phyloP scores from a whole-genome alignment of 164 flowering plant species.

The Paratinospora sagittata region DNA sequence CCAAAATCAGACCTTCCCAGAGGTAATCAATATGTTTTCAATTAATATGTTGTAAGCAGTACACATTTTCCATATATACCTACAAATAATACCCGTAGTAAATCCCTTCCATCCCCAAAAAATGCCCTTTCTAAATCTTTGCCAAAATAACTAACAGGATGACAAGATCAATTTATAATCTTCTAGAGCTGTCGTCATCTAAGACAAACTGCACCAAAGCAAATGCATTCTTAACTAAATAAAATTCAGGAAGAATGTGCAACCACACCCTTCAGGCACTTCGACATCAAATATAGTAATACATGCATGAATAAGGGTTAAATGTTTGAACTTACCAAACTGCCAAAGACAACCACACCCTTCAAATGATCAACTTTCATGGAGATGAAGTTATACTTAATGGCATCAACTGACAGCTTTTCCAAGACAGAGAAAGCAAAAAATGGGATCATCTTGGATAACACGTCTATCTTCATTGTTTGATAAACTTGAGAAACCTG shows the following conservation, averaged over 20 bases:
- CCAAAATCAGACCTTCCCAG: too few relatives aligned
- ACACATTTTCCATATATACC: too few relatives aligned
- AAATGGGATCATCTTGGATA: conserved; percentile 75
- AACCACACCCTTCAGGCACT: neutral
- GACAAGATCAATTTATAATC: neutral
- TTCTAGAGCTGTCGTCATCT: neutral
- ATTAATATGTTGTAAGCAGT: too few relatives aligned
- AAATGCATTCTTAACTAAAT: neutral
- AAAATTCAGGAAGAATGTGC: neutral
- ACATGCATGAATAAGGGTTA: neutral
- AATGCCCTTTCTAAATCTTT: neutral
- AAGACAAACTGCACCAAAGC: neutral
- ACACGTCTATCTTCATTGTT: conserved; percentile 66
- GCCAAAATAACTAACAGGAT: too few relatives aligned
- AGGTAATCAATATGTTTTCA: too few relatives aligned
- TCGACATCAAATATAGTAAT: neutral
- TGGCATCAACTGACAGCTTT: conserved; percentile 83
- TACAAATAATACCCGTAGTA: too few relatives aligned
- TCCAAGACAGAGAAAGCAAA: conserved; percentile 68
- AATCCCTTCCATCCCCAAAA: neutral
- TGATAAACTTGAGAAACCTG: conserved; percentile 93
- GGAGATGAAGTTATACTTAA: conserved; percentile 56
- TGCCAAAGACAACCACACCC: conserved; percentile 58
- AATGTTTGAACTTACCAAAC: conserved; percentile 40
- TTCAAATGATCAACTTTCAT: conserved; percentile 83